Evolutionary conservation across 2,329 filamentous ascomycete genomes (phyloP).

Genomic region (Pseudogymnoascus sp.): DNA sequence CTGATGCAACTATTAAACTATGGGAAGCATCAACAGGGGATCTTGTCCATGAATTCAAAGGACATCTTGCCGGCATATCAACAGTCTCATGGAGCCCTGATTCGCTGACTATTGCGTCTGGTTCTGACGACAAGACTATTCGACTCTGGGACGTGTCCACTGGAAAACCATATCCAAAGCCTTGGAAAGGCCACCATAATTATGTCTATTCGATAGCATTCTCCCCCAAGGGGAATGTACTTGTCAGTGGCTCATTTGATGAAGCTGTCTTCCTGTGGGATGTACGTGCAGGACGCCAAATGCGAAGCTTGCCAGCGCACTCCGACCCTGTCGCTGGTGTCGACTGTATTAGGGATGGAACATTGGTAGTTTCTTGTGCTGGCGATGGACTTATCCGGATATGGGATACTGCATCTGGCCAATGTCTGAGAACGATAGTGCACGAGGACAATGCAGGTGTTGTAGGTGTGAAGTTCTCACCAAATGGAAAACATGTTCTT

Average conservation of each 20-base stretch:
- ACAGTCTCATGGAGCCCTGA: conserved; percentile 93
- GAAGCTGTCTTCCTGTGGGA: conserved; percentile 98
- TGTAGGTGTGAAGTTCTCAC: conserved; percentile 81
- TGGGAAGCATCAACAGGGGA: conserved; percentile 75
- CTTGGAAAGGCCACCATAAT: conserved; percentile 83
- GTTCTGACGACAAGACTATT: conserved; percentile 93
- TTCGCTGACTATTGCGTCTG: conserved; percentile 76
- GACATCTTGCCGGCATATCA: conserved; percentile 86
- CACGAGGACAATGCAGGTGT: conserved; percentile 94
- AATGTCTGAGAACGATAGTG: conserved; percentile 88
- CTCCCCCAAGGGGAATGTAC: conserved; percentile 95
- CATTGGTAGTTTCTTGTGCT: conserved; percentile 82
- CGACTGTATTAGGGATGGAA: conserved; percentile 88
- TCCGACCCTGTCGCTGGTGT: conserved; percentile 92
- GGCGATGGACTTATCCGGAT: conserved; percentile 88
- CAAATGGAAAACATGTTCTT: conserved; percentile 87
- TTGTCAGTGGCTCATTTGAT: conserved; percentile 91
- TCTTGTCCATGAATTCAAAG: conserved; percentile 81
- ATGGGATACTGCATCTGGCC: conserved; percentile 92
- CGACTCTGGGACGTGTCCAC: conserved; percentile 77
- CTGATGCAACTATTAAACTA: conserved; percentile 83
- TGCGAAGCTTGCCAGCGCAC: conserved; percentile 88
- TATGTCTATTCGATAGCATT: conserved; percentile 93
- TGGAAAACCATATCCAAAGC: conserved; percentile 43
- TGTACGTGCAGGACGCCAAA: conserved; percentile 74